A percentile compares a stretch with the other conserved stretches of the same genome.
Conservation (phyloP, 2,329 filamentous ascomycete species). For the Paraconiothyrium brasiliense region DNA sequence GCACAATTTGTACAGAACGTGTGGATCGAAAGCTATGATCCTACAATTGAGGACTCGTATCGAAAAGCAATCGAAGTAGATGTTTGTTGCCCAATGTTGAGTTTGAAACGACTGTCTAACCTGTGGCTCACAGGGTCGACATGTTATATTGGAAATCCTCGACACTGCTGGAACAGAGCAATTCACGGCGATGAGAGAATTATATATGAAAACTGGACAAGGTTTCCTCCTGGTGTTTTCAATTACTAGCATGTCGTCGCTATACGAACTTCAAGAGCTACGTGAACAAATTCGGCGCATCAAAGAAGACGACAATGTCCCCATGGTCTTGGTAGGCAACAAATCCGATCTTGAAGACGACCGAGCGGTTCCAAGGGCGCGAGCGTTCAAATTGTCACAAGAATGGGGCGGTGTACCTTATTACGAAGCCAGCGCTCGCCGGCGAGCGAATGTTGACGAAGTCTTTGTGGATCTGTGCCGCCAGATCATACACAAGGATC, state of each 20-base stretch:
- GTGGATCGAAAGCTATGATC: conserved; percentile 76
- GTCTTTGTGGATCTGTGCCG: conserved; percentile 86
- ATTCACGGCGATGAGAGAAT: conserved; percentile 66
- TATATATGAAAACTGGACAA: conserved; percentile 91
- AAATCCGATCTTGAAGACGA: conserved; percentile 84
- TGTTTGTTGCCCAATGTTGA: conserved; percentile 65
- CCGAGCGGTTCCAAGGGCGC: conserved; percentile 77
- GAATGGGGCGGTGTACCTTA: conserved; percentile 87
- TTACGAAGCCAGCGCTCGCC: conserved; percentile 87
- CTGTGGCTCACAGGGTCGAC: conserved; percentile 71
- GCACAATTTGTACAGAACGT: conserved; percentile 77
- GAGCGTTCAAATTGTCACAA: conserved; percentile 85
- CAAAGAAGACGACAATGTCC: conserved; percentile 83
- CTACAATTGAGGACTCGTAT: conserved; percentile 70
- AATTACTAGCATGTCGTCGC: conserved; percentile 85
- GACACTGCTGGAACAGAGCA: conserved; percentile 93
- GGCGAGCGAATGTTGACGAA: conserved; percentile 87
- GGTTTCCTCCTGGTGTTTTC: conserved; percentile 92
- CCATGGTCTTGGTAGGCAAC: conserved; percentile 92
- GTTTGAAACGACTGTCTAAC: neutral
- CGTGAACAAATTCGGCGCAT: conserved; percentile 91
- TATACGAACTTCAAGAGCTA: conserved; percentile 81
- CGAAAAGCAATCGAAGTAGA: conserved; percentile 76
- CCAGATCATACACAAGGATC: conserved; percentile 81
- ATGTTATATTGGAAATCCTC: conserved; percentile 89